These are phyloP conservation scores for Capsaspora owczarzaki DNA, from an alignment of 78 protist genomes.

Conservation along the genomic window DNA sequence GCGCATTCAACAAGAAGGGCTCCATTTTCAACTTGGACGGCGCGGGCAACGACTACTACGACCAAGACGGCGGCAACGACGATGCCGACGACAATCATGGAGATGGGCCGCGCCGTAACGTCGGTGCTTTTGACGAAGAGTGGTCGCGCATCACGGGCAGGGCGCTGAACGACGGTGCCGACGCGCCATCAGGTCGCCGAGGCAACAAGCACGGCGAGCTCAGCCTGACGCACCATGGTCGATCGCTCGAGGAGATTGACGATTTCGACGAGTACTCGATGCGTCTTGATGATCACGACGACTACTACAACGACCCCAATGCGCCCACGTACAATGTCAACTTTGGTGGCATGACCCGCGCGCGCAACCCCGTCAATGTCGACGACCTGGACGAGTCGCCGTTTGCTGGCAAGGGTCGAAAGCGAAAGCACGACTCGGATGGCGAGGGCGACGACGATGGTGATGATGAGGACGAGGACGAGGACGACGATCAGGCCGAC, in stretches of 20 bases:
- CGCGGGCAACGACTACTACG: background rate
- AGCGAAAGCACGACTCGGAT: background rate
- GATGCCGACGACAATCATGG: background rate
- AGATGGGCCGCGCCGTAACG: background rate
- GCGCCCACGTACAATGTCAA: background rate
- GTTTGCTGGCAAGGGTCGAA: background rate
- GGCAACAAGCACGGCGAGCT: slow-evolving; percentile 10
- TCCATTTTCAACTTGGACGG: background rate
- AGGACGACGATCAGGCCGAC: background rate
- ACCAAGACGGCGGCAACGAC: background rate
- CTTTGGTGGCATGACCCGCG: background rate
- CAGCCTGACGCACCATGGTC: slow-evolving; percentile 5
- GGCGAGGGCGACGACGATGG: background rate
- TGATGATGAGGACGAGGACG: background rate
- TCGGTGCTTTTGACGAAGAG: too few relatives aligned
- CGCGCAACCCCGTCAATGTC: background rate
- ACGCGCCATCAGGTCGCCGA: background rate
- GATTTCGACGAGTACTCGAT: slow-evolving; percentile 18
- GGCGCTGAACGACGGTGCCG: too few relatives aligned
- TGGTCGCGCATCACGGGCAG: too few relatives aligned
- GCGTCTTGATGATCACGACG: slow-evolving; percentile 19
- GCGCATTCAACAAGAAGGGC: background rate
- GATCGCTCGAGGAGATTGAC: slow-evolving; percentile 18
- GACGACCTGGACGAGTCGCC: background rate
- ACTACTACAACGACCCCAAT: background rate